Evolutionary conservation across 176 grass and related monocot species (phyloP), one percentile per base, ranked within the genome.

Genomic region (Typha latifolia): DNA sequence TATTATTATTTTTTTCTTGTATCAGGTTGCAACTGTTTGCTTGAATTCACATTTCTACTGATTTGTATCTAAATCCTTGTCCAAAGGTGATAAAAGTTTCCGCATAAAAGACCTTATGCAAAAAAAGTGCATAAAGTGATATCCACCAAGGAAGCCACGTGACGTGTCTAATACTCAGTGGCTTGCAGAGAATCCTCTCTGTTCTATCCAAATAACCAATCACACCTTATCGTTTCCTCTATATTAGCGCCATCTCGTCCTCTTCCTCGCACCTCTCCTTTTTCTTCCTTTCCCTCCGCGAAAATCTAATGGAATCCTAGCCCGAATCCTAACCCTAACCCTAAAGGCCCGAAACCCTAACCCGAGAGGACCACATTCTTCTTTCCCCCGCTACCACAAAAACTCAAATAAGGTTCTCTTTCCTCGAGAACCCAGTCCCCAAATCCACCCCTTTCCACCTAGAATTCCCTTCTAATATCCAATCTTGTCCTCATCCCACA

Each of bases 311-410:
- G 2, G 14, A n/a, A 68, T 61, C 24, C 26, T 21, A 13, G 24
- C 48, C 72, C 51, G 14, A 55, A 59, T 18, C 53, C 53, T 57
- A 57, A 57, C 53, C 53, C 53, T 59, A 59, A 21, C 53, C 15
- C 16, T 59, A 59, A 22, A 4, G 52, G 19, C 3, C 0, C 53
- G 10, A 59, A 59, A 59, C 18, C 18, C 15, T 1, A 59, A 21
- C 16, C 18, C 37, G 14, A 59, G 53, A 16, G 53, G 53, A 19
- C n/a, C 53, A 16, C 18, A 21, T 59, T 59, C 20, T 21, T 16
- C 18, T 14, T 0, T 2, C 51, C 51, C 3, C 16, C 53, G 15
- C 53, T 7, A 43, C 37, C 37, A 43, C 37, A 43, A 43, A 10
- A 9, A 43, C 37, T 43, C 7, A 10, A 43, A 43, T 43, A 43